Base-by-base conservation (phyloP, 2,329 filamentous ascomycete genomes). In the Neonectria neomacrospora region DNA sequence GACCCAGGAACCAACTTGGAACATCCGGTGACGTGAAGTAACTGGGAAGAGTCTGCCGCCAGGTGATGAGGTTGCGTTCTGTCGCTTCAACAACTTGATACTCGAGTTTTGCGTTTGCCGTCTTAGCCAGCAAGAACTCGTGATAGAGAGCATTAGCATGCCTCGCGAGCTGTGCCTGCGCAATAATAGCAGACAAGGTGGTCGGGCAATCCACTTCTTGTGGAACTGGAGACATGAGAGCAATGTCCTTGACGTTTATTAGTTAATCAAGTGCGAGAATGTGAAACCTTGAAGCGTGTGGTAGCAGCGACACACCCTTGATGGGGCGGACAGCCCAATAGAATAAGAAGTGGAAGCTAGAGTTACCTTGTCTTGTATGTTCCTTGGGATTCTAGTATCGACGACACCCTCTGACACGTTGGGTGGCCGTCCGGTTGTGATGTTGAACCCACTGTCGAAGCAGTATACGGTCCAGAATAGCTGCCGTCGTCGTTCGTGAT, bases 391-490 rank as follows among this genome's bases (percentile, higher is more conserved):
- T 7, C 73, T 67, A 11, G 77, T 77, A 58, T 81, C 80, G 1
- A 80, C 76, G 28, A 77, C 55, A 3, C 68, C 71, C 56, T 80
- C 75, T 1, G 73, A 73, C 16, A 79, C 76, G 11, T 76, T 76
- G 11, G 80, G 71, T 0, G 81, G 81, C 5, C 81, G 76, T 1
- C 80, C 80, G 18, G 81, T 81, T 0, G 81, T 83, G 51, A 82
- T 78, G 28, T 76, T 78, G 39, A 81, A 80, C 0, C 81, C 81
- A 3, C 79, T 78, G 34, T 80, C 79, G 52, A 83, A 80, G 26
- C 79, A 77, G 63, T 79, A 82, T 3, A 77, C 62, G 10, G 70
- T 67, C 74, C 75, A 78, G 63, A 78, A 79, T 3, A 77, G 62
- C 45, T 75, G 73, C 3, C 77, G 66, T 9, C 75, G 70, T 14